These are phyloP conservation scores for Mycena maculata DNA, from an alignment of 768 basidiomycete species.

Conservation along the genomic window DNA sequence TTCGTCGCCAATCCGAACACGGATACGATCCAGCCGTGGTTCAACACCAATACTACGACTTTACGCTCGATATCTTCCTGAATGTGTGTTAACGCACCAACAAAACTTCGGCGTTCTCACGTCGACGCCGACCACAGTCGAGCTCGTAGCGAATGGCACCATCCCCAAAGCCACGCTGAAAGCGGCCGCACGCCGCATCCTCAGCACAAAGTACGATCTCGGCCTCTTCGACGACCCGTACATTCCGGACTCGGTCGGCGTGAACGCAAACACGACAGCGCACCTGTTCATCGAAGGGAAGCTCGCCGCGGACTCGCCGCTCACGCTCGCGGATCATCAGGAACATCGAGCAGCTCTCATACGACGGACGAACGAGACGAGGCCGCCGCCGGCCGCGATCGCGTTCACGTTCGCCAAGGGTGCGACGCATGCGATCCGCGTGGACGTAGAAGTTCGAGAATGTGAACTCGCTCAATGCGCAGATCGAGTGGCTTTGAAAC, in stretches of 20 bases:
- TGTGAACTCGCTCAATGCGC: slow-evolving; percentile 36
- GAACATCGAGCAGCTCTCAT: slow-evolving; percentile 34
- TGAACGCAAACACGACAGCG: slow-evolving; percentile 39
- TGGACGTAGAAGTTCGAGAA: slow-evolving; percentile 39
- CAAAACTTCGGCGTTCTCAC: background rate
- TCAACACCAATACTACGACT: slow-evolving; percentile 42
- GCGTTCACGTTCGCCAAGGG: slow-evolving; percentile 36
- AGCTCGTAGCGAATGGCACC: slow-evolving; percentile 36
- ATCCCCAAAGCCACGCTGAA: slow-evolving; percentile 34
- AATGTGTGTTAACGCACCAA: slow-evolving; percentile 29
- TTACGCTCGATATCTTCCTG: slow-evolving; percentile 32
- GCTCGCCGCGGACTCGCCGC: slow-evolving; percentile 34
- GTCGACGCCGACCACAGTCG: slow-evolving; percentile 22
- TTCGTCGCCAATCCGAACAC: slow-evolving; percentile 35
- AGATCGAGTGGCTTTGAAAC: slow-evolving; percentile 41
- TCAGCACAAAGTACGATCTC: slow-evolving; percentile 40
- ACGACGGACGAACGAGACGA: slow-evolving; percentile 27
- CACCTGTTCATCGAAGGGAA: slow-evolving; percentile 37
- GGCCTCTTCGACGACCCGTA: slow-evolving; percentile 35
- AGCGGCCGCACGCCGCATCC: slow-evolving; percentile 34
- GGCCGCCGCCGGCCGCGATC: slow-evolving; percentile 35
- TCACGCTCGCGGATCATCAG: slow-evolving; percentile 35
- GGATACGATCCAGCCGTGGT: slow-evolving; percentile 41
- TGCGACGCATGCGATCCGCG: slow-evolving; percentile 33
- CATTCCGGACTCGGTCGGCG: slow-evolving; percentile 35